Evolutionary conservation across 2,329 filamentous ascomycete genomes (phyloP).

Genomic region (Reticulascus tulasneorum): DNA sequence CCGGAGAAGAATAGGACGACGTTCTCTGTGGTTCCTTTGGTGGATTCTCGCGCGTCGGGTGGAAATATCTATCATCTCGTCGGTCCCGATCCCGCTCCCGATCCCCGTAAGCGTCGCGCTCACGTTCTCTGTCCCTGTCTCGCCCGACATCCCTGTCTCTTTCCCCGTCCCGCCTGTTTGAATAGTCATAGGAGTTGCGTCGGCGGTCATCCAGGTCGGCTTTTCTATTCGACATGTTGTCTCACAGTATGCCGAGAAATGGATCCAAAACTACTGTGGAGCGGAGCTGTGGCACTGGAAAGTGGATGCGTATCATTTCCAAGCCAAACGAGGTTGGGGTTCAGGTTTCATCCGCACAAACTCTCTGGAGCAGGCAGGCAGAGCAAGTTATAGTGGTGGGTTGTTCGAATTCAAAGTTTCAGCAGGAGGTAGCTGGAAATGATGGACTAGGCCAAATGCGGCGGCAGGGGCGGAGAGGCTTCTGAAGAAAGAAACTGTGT

Average conservation of each 20-base stretch:
- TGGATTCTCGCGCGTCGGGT: not conserved
- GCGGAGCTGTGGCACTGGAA: not conserved
- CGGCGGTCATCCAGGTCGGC: conserved; percentile 10
- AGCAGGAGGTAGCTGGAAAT: too few relatives aligned
- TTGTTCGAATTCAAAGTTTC: too few relatives aligned
- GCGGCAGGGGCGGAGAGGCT: too few relatives aligned
- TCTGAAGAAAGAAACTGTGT: too few relatives aligned
- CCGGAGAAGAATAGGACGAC: conserved; percentile 4
- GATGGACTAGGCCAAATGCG: too few relatives aligned
- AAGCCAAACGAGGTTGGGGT: too few relatives aligned
- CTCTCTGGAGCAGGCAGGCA: too few relatives aligned
- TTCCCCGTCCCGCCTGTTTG: conserved; percentile 9
- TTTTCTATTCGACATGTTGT: conserved; percentile 2
- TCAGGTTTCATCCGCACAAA: too few relatives aligned
- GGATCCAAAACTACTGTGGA: too few relatives aligned
- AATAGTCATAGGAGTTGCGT: conserved; percentile 2
- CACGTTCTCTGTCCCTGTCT: conserved; percentile 2
- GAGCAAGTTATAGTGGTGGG: too few relatives aligned
- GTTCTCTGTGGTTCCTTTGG: conserved; percentile 2
- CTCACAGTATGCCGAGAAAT: not conserved
- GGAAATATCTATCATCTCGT: not conserved
- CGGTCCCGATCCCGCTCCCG: conserved; percentile 17
- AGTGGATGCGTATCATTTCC: too few relatives aligned
- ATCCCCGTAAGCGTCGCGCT: conserved; percentile 4
- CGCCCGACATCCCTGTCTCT: conserved; percentile 5